A percentile compares a stretch with the other conserved stretches of the same genome.
Evolutionary conservation across 768 basidiomycete species (phyloP).

Genomic region (Suillus occidentalis): DNA sequence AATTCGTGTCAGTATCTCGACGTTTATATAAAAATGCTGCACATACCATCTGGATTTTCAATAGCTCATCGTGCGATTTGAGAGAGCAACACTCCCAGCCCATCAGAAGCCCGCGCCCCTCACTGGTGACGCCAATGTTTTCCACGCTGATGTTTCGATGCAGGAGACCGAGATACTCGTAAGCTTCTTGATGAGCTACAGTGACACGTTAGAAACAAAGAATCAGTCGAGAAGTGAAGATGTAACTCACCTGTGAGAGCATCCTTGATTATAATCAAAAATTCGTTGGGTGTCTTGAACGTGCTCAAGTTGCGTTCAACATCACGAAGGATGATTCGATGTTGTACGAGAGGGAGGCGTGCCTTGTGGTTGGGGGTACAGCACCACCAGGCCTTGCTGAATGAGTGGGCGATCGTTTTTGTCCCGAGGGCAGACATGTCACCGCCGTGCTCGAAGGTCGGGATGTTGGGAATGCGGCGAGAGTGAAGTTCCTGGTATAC

Average conservation of each 20-base stretch:
- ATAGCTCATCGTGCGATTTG: background rate
- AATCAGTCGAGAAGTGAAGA: background rate
- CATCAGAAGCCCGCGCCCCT: constrained; percentile 17
- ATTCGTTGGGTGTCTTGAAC: background rate
- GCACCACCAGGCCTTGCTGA: background rate
- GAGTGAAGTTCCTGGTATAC: constrained; percentile 21
- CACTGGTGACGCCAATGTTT: constrained; percentile 22
- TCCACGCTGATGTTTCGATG: constrained; percentile 27
- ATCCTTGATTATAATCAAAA: background rate
- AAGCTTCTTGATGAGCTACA: constrained; percentile 22
- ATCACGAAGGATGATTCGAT: constrained; percentile 7
- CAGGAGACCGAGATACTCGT: constrained; percentile 11
- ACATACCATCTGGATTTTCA: background rate
- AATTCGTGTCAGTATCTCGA: background rate
- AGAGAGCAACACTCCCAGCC: constrained; percentile 24
- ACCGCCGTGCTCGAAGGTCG: constrained; percentile 27
- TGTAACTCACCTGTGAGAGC: background rate
- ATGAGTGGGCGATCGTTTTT: constrained; percentile 10
- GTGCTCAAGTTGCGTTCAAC: background rate
- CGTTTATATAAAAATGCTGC: background rate
- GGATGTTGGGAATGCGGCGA: constrained; percentile 23
- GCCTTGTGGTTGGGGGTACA: background rate
- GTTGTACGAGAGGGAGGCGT: background rate
- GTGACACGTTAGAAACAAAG: background rate
- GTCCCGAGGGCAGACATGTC: constrained; percentile 23